Conservation (phyloP, 192 early-diverging fungal genomes). For the Kickxella alabastrina region DNA sequence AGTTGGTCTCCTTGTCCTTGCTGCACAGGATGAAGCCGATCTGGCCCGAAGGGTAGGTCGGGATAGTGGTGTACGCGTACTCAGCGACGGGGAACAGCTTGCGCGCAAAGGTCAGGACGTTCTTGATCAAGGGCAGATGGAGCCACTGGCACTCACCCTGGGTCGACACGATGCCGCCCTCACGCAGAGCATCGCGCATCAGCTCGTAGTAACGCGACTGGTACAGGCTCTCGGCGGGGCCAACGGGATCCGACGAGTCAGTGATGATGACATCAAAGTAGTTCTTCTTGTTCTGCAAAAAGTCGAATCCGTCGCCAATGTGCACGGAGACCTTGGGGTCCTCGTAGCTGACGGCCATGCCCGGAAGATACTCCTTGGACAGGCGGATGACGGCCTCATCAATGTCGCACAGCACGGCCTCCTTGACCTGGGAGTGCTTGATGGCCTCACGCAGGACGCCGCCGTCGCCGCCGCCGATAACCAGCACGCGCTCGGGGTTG, state of each 20-base stretch:
- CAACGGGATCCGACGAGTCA: slow-evolving; percentile 97
- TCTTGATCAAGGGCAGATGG: slow-evolving; percentile 87
- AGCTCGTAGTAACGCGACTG: slow-evolving; percentile 89
- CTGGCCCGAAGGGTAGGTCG: slow-evolving; percentile 97
- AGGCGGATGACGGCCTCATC: slow-evolving; percentile 92
- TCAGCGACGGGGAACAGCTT: slow-evolving; percentile 86
- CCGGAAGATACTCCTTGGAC: slow-evolving; percentile 90
- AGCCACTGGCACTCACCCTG: slow-evolving; percentile 99
- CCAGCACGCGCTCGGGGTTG: slow-evolving; percentile 91
- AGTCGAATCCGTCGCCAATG: slow-evolving; percentile 96
- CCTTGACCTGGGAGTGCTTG: slow-evolving; percentile 92
- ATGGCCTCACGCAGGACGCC: slow-evolving; percentile 97
- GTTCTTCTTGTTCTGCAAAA: slow-evolving; percentile 81
- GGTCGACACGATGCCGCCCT: slow-evolving; percentile 89
- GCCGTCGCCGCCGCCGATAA: slow-evolving; percentile 99
- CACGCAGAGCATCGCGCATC: slow-evolving; percentile 84
- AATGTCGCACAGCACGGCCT: slow-evolving; percentile 93
- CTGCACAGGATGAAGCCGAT: slow-evolving; percentile 95
- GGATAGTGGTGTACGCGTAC: slow-evolving; percentile 92
- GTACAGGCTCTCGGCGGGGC: slow-evolving; percentile 94
- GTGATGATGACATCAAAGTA: slow-evolving; percentile 98
- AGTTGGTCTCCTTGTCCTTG: slow-evolving; percentile 70
- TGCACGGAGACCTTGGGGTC: slow-evolving; percentile 93
- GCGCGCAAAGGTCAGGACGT: slow-evolving; percentile 76
- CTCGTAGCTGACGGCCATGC: slow-evolving; percentile 88